Evolutionary conservation across 2,329 filamentous ascomycete species (phyloP).

Genomic region (Magnaporthiopsis incrustans): DNA sequence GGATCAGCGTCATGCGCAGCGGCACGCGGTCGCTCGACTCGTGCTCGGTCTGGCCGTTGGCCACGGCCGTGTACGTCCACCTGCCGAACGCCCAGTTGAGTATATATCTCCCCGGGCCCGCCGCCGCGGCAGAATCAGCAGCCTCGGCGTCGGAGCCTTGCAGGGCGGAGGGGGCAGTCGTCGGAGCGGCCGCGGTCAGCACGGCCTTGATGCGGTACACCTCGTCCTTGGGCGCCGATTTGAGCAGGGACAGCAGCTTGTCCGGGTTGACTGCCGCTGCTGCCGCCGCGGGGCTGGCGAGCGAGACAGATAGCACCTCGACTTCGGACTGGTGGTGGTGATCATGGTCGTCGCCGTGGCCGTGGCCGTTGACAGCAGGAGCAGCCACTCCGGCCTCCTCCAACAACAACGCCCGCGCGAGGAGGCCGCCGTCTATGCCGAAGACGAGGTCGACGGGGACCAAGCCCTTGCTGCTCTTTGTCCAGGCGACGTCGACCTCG

Average conservation of each 20-base stretch:
- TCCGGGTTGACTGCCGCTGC: constrained; percentile 38
- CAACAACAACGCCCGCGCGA: constrained; percentile 49
- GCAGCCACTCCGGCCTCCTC: constrained; percentile 28
- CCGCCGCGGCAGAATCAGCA: constrained; percentile 19
- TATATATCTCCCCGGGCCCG: constrained; percentile 54
- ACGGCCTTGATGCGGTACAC: constrained; percentile 88
- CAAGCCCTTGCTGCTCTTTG: constrained; percentile 75
- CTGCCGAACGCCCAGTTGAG: constrained; percentile 97
- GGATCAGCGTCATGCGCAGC: constrained; percentile 67
- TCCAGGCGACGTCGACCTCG: constrained; percentile 71
- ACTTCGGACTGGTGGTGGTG: constrained; percentile 75
- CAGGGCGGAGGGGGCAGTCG: constrained; percentile 22
- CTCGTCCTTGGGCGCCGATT: constrained; percentile 78
- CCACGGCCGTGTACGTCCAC: constrained; percentile 74
- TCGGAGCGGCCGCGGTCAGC: constrained; percentile 34
- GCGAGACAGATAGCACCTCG: constrained; percentile 77
- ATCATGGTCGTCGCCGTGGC: constrained; percentile 32
- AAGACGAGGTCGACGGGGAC: constrained; percentile 76
- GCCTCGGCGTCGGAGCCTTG: constrained; percentile 43
- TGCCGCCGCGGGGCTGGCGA: constrained; percentile 36
- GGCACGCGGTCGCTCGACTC: constrained; percentile 44
- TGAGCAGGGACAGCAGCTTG: constrained; percentile 60
- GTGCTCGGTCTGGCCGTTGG: constrained; percentile 37
- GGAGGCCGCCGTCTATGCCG: constrained; percentile 76
- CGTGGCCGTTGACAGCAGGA: constrained; percentile 13